These are phyloP conservation scores for Reticulascus tulasneorum DNA, from an alignment of 2,329 filamentous ascomycete species.

Conservation along the genomic window DNA sequence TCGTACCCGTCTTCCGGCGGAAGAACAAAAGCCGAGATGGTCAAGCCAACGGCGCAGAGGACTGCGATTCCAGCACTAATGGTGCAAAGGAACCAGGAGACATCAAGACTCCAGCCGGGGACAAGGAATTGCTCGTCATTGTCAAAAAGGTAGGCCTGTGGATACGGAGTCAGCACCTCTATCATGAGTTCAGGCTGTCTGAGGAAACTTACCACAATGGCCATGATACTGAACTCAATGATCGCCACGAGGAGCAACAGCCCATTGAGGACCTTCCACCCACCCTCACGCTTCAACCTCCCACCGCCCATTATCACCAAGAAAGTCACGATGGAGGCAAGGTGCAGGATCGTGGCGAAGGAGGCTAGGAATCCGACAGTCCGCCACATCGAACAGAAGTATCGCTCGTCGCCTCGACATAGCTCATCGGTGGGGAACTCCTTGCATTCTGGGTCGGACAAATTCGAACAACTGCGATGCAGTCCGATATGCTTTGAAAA, in stretches of 20 bases:
- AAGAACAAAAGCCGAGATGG: slow-evolving; percentile 64
- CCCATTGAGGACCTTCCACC: slow-evolving; percentile 72
- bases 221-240: slow-evolving; percentile 74
- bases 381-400: slow-evolving; percentile 91
- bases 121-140: slow-evolving; percentile 78
- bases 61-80: slow-evolving; percentile 51
- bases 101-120: slow-evolving; percentile 74
- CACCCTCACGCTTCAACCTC: slow-evolving; percentile 72
- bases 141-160: slow-evolving; percentile 76
- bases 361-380: slow-evolving; percentile 84
- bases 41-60: slow-evolving; percentile 54
- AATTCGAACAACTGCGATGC: slow-evolving; percentile 72
- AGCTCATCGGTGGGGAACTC: slow-evolving; percentile 65
- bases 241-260: slow-evolving; percentile 62
- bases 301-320: slow-evolving; percentile 73
- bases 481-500: slow-evolving; percentile 68
- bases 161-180: background rate
- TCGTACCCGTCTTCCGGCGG: slow-evolving; percentile 86
- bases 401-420: slow-evolving; percentile 61
- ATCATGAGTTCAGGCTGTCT: background rate
- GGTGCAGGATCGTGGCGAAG: slow-evolving; percentile 76
- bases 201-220: slow-evolving; percentile 68
- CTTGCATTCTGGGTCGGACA: slow-evolving; percentile 56
- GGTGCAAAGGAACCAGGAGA: slow-evolving; percentile 70
- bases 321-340: slow-evolving; percentile 77